Conservation (phyloP, 768 basidiomycete genomes). For the Kwoniella pini region DNA sequence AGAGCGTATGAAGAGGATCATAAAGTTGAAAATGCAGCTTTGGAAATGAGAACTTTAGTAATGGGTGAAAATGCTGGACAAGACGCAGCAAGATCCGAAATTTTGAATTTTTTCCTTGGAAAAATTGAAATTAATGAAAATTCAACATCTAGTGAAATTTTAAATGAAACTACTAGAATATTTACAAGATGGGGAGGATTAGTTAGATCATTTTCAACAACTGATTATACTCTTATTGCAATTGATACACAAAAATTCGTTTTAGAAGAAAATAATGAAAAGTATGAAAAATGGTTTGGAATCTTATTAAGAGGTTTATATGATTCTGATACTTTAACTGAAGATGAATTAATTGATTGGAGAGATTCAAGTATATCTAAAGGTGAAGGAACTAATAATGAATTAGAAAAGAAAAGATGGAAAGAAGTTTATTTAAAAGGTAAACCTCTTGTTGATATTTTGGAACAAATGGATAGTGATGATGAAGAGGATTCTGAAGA, state of each 20-base stretch:
- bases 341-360: slow-evolving; percentile 88
- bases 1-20: slow-evolving; percentile 90
- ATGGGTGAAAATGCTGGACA: slow-evolving; percentile 95
- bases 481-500: slow-evolving; percentile 51
- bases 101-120: slow-evolving; percentile 80
- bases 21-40: slow-evolving; percentile 85
- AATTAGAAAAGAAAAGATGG: slow-evolving; percentile 58
- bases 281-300: slow-evolving; percentile 70
- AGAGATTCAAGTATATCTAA: slow-evolving; percentile 60
- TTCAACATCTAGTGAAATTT: slow-evolving; percentile 59
- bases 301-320: slow-evolving; percentile 83
- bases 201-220: slow-evolving; percentile 66
- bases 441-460: slow-evolving; percentile 43
- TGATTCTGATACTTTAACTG: slow-evolving; percentile 86
- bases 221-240: slow-evolving; percentile 78
- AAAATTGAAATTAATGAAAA: slow-evolving; percentile 66
- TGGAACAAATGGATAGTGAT: slow-evolving; percentile 48
- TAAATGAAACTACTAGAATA: slow-evolving; percentile 66
- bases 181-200: slow-evolving; percentile 79
- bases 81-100: slow-evolving; percentile 78
- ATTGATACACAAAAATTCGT: slow-evolving; percentile 56
- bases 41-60: slow-evolving; percentile 92
- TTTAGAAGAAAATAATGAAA: slow-evolving; percentile 57
- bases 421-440: slow-evolving; percentile 40
- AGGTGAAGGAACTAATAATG: slow-evolving; percentile 69